Conservation (phyloP, 2,329 filamentous ascomycete genomes). For the Pseudocercospora fijiensis region DNA sequence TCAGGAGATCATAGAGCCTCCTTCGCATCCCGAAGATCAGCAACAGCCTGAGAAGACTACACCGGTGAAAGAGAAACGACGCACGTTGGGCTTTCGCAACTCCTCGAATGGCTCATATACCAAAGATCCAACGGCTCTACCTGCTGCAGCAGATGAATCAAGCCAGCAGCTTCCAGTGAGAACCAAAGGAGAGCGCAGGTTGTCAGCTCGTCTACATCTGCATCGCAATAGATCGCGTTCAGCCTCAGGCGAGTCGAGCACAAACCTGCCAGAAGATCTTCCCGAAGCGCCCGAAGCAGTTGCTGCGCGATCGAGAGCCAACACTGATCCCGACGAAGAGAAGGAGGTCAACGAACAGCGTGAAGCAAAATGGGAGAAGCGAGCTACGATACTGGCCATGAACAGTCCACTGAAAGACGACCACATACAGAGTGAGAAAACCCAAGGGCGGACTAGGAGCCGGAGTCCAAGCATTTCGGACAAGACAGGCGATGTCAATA, state of each 20-base stretch:
- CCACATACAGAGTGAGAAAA: slow-evolving; percentile 24
- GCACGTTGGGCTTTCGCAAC: slow-evolving; percentile 39
- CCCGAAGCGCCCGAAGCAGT: slow-evolving; percentile 74
- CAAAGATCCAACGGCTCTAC: slow-evolving; percentile 24
- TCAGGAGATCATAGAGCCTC: slow-evolving; percentile 75
- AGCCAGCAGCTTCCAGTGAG: slow-evolving; percentile 27
- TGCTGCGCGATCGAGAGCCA: slow-evolving; percentile 33
- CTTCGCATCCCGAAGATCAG: slow-evolving; percentile 52
- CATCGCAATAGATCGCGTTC: slow-evolving; percentile 52
- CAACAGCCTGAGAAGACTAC: slow-evolving; percentile 8
- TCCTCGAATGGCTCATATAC: slow-evolving; percentile 35
- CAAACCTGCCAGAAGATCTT: slow-evolving; percentile 75
- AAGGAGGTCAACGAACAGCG: slow-evolving; percentile 47
- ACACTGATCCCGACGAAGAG: slow-evolving; percentile 38
- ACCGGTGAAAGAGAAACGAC: slow-evolving; percentile 23
- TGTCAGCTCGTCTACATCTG: slow-evolving; percentile 72
- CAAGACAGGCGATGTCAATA: slow-evolving; percentile 56
- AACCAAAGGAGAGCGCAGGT: slow-evolving; percentile 44
- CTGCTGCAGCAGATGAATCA: slow-evolving; percentile 14
- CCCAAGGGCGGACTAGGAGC: slow-evolving; percentile 21
- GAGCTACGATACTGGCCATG: slow-evolving; percentile 81
- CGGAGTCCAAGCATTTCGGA: slow-evolving; percentile 42
- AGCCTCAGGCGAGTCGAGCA: slow-evolving; percentile 59
- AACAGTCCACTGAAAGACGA: slow-evolving; percentile 45
- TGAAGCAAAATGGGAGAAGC: slow-evolving; percentile 85